Conservation (phyloP, 2,329 filamentous ascomycete genomes). For the Teratosphaeria epicoccoides region DNA sequence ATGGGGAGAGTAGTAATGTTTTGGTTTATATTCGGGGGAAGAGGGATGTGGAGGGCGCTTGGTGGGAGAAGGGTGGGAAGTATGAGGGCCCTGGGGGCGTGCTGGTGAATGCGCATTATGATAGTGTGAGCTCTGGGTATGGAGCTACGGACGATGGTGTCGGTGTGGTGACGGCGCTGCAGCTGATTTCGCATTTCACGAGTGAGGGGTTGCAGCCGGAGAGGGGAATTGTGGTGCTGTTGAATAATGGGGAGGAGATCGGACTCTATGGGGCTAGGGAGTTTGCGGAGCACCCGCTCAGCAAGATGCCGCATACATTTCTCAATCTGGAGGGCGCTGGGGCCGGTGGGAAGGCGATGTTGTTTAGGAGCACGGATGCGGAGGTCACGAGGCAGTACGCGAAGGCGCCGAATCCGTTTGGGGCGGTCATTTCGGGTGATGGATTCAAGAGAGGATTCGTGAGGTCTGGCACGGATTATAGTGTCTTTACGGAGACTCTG, state of each 20-base stretch:
- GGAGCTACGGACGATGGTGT: slow-evolving; percentile 92
- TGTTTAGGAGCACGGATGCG: slow-evolving; percentile 81
- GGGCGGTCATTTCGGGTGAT: slow-evolving; percentile 70
- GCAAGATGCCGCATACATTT: slow-evolving; percentile 74
- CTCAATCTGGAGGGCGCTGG: slow-evolving; percentile 92
- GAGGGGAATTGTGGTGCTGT: slow-evolving; percentile 68
- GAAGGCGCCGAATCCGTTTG: slow-evolving; percentile 64
- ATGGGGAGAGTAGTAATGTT: slow-evolving; percentile 89
- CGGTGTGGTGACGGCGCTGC: slow-evolving; percentile 74
- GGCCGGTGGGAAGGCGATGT: slow-evolving; percentile 73
- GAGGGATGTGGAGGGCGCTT: slow-evolving; percentile 58
- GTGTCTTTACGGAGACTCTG: slow-evolving; percentile 64
- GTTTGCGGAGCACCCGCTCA: slow-evolving; percentile 72
- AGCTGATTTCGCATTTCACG: slow-evolving; percentile 80
- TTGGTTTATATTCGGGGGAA: slow-evolving; percentile 81
- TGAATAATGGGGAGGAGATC: slow-evolving; percentile 96
- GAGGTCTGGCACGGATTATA: slow-evolving; percentile 80
- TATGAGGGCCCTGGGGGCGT: slow-evolving; percentile 55
- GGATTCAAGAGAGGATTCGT: slow-evolving; percentile 72
- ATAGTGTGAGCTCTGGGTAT: slow-evolving; percentile 82
- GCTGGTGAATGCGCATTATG: slow-evolving; percentile 89
- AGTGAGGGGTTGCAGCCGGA: slow-evolving; percentile 56
- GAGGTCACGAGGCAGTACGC: slow-evolving; percentile 75
- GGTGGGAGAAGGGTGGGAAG: slow-evolving; percentile 48
- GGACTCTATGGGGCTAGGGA: slow-evolving; percentile 77